A percentile compares a stretch with the other conserved stretches of the same genome.
phyloP scores from a whole-genome alignment of 495 filamentous ascomycete species.

The Hypoxylon rickii region DNA sequence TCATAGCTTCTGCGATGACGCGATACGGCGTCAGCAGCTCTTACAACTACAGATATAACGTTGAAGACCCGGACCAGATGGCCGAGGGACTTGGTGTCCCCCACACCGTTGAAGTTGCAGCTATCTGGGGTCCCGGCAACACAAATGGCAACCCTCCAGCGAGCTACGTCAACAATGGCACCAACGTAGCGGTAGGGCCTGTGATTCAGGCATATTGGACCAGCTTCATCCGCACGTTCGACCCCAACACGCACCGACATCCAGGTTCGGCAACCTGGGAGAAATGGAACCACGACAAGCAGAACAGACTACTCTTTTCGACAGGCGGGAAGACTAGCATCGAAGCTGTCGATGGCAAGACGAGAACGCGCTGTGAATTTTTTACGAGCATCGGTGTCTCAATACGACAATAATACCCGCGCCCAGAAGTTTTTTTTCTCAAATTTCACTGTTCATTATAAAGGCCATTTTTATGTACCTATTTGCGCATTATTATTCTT shows the following conservation, averaged over 20 bases:
- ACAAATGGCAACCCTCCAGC: conserved; percentile 43
- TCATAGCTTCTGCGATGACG: conserved; percentile 53
- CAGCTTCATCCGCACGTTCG: conserved; percentile 65
- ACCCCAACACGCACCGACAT: conserved; percentile 63
- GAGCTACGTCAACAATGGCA: conserved; percentile 56
- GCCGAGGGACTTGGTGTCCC: conserved; percentile 61
- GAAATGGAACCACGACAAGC: conserved; percentile 36
- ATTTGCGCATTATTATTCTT: too few relatives aligned
- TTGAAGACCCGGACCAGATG: conserved; percentile 55
- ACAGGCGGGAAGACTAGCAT: conserved; percentile 60
- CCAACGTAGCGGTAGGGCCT: conserved; percentile 57
- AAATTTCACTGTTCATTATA: too few relatives aligned
- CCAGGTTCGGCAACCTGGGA: conserved; percentile 40
- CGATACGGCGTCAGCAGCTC: conserved; percentile 42
- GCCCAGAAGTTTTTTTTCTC: too few relatives aligned
- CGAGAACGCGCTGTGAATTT: conserved; percentile 58
- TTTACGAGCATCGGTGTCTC: conserved; percentile 55
- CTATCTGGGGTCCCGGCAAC: conserved; percentile 59
- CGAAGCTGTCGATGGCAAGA: conserved; percentile 56
- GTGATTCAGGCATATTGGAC: conserved; percentile 71
- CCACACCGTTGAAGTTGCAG: conserved; percentile 65
- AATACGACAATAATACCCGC: conserved; percentile 54
- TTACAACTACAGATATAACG: conserved; percentile 72
- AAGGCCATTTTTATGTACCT: too few relatives aligned
- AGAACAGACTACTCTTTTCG: conserved; percentile 56